phyloP scores from a whole-genome alignment of 202 grass and related monocot genomes.

The Brachypodium distachyon region DNA sequence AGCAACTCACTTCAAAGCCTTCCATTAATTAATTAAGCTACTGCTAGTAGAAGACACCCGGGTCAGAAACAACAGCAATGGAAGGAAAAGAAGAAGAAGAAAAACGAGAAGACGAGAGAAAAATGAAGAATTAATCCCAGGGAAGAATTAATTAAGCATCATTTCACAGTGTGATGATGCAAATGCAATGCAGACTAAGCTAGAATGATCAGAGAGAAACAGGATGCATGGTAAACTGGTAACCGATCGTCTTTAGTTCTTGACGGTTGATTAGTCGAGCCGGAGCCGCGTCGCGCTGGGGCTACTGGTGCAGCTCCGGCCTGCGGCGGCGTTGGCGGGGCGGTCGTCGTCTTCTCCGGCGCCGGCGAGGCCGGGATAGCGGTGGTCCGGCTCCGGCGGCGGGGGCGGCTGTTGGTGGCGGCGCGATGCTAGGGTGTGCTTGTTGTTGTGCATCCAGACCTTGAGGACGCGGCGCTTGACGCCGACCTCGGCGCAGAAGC shows the following conservation, averaged over 20 bases:
- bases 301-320: slow-evolving; percentile 12
- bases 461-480: slow-evolving; percentile 77
- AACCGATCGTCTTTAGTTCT: background rate
- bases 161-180: slow-evolving; percentile 1
- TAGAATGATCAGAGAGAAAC: slow-evolving; percentile 23
- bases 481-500: slow-evolving; percentile 88
- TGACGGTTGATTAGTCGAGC: slow-evolving; percentile 25
- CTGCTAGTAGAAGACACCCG: background rate
- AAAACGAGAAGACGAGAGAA: background rate
- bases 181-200: slow-evolving; percentile 26
- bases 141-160: slow-evolving; percentile 8
- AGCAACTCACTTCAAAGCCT: background rate
- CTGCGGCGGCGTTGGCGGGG: too few relatives aligned
- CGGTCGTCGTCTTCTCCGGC: background rate
- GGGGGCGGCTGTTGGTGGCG: slow-evolving; percentile 30
- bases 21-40: background rate
- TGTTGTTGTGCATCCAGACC: slow-evolving; percentile 98
- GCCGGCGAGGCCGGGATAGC: background rate
- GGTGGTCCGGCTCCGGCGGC: background rate
- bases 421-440: slow-evolving; percentile 70
- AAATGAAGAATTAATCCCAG: too few relatives aligned
- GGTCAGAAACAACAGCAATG: background rate
- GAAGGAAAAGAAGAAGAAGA: background rate
- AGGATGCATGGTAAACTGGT: background rate
- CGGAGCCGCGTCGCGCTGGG: slow-evolving; percentile 29